phyloP scores from a whole-genome alignment of 2,329 filamentous ascomycete genomes.

The Kalmusia sp. region DNA sequence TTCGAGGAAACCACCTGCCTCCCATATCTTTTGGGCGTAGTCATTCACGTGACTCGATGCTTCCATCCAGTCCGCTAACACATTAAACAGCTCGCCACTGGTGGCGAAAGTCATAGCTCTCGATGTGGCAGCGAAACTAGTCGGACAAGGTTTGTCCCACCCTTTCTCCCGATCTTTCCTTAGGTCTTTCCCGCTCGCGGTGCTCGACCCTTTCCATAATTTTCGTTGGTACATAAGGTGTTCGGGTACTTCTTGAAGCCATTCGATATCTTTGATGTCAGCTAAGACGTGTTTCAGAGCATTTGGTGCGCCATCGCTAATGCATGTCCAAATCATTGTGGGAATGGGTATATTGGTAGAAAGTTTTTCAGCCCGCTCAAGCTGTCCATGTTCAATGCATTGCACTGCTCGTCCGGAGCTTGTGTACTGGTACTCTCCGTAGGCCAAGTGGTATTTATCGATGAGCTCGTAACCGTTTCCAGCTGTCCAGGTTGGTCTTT shows the following conservation, averaged over 20 bases:
- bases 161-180: neutral
- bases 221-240: neutral
- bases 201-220: neutral
- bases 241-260: constrained; percentile 2
- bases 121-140: too few relatives aligned
- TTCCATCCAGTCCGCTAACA: constrained; percentile 5
- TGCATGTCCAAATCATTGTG: neutral
- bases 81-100: neutral
- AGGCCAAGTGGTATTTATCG: constrained; percentile 1
- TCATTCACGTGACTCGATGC: neutral
- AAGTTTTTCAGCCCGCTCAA: neutral
- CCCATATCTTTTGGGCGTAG: neutral
- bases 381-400: neutral
- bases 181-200: neutral
- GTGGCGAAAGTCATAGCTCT: neutral
- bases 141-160: neutral
- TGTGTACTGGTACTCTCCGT: neutral
- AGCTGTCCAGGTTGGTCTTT: neutral
- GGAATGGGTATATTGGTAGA: neutral
- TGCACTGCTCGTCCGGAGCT: neutral
- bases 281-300: neutral
- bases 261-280: neutral
- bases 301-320: neutral
- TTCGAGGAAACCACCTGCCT: constrained; percentile 1
- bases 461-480: constrained; percentile 1